Conservation (phyloP, 305 asterid species). For the Fraxinus platypoda region DNA sequence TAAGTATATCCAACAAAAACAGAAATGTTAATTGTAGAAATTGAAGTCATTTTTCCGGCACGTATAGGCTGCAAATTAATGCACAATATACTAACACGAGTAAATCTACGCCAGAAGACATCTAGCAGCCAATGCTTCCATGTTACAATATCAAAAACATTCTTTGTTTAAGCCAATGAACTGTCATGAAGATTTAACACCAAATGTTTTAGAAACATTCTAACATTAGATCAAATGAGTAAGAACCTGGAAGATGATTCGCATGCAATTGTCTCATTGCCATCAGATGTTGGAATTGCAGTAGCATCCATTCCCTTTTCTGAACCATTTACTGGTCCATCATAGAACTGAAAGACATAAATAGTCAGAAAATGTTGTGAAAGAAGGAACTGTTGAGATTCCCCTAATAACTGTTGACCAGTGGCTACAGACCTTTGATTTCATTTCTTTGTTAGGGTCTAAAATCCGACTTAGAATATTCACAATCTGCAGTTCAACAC, state of each 20-base stretch:
- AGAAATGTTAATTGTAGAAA: not conserved
- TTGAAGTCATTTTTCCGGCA: not conserved
- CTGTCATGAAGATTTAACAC: not conserved
- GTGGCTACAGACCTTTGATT: conserved; percentile 52
- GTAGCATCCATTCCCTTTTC: conserved; percentile 31
- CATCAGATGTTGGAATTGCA: conserved; percentile 28
- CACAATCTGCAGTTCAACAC: conserved; percentile 55
- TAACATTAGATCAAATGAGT: conserved; percentile 24
- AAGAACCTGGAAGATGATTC: conserved; percentile 46
- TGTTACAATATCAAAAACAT: not conserved
- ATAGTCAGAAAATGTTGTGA: conserved; percentile 15
- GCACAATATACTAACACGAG: not conserved
- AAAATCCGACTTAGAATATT: conserved; percentile 75
- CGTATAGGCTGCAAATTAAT: not conserved
- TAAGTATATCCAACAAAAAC: conserved; percentile 1
- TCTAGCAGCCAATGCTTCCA: not conserved
- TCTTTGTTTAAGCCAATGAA: not conserved
- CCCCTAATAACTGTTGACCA: conserved; percentile 7
- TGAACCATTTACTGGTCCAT: conserved; percentile 45
- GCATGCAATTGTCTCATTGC: conserved; percentile 30
- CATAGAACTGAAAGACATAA: conserved; percentile 48
- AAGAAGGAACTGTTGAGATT: conserved; percentile 18
- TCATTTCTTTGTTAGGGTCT: conserved; percentile 78
- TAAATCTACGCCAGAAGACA: not conserved
- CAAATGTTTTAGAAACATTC: not conserved